Base-by-base conservation (phyloP, 495 filamentous ascomycete species). In the Corynascus novoguineensis region DNA sequence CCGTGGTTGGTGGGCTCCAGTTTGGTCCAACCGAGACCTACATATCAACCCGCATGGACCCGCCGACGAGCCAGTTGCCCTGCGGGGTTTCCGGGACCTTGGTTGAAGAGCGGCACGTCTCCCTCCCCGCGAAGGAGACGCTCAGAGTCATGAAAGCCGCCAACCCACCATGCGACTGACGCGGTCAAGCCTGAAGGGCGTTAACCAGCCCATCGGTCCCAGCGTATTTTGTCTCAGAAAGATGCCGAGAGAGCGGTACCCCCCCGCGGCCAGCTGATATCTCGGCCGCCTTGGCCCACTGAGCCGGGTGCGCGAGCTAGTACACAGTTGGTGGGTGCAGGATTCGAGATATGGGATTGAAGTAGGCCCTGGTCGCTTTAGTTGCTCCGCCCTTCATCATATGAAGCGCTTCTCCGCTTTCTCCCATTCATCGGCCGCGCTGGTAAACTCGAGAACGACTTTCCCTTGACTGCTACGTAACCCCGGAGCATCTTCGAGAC, bases 121-220 rank as follows among this genome's bases (percentile, higher is more conserved):
- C 19, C 34, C 34, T 19, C 14, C 28, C 34, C 49, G 4, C 22
- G 34, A n/a, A 27, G 14, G 32, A 28, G 10, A 14, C 4, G 12
- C 32, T 7, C 49, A 24, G 49, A 52, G 49, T 52, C 49, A 52
- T 37, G 34, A 41, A 10, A 28, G 24, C 35, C 25, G 49, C 49
- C n/a, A 3, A 15, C 6, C 24, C 11, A 25, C 17, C 22, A 14
- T 24, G 25, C 14, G 35, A 38, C 34, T 52, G 49, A 52, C 49
- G 21, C 49, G 49, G 22, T 12, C 34, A 12, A 40, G 3, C 37
- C 6, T 27, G 8, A 21, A 19, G n/a, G 8, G 5, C 1, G 21
- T 27, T 37, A 29, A 29, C 35, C 49, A 28, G 24, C 0, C 2
- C 25, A 11, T 34, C 8, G n/a, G 19, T 42, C 2, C 28, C 24